Conservation (phyloP, 1,284 basidiomycete genomes). For the Ganoderma multipileum region DNA sequence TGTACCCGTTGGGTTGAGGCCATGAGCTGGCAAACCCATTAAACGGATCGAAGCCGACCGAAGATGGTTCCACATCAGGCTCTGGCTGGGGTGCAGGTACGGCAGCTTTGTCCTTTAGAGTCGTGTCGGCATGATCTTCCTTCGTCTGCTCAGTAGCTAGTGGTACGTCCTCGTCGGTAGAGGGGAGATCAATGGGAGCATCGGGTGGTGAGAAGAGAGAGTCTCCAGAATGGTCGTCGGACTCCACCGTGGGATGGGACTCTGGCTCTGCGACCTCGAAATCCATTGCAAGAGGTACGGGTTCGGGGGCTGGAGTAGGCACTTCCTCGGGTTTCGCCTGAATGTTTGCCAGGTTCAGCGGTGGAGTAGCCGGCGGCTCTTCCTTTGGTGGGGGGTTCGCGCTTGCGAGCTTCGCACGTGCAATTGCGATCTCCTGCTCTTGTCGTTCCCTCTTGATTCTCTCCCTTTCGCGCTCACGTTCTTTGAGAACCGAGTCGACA, state of each 20-base stretch:
- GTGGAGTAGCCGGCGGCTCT: neutral
- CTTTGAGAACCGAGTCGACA: slow-evolving; percentile 73
- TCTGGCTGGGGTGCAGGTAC: neutral
- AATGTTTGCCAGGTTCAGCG: neutral
- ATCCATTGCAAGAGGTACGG: neutral
- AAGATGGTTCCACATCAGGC: neutral
- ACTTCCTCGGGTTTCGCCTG: slow-evolving; percentile 5
- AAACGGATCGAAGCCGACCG: slow-evolving; percentile 33
- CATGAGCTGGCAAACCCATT: slow-evolving; percentile 44
- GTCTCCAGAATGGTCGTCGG: slow-evolving; percentile 32
- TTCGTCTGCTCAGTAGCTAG: slow-evolving; percentile 6
- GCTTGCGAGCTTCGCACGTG: slow-evolving; percentile 21
- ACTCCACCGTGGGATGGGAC: slow-evolving; percentile 18
- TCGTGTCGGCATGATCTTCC: neutral
- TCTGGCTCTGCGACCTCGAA: slow-evolving; percentile 21
- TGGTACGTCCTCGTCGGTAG: slow-evolving; percentile 23
- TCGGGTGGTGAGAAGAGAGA: slow-evolving; percentile 35
- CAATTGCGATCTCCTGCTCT: slow-evolving; percentile 26
- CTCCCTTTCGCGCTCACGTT: slow-evolving; percentile 76
- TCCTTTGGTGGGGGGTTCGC: slow-evolving; percentile 5
- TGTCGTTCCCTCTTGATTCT: slow-evolving; percentile 67
- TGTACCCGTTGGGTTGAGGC: slow-evolving; percentile 50
- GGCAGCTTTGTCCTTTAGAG: neutral
- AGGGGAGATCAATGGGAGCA: slow-evolving; percentile 23
- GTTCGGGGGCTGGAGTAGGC: neutral